Base-by-base conservation (phyloP, 1,284 basidiomycete species). In the Puccinia novopanici region DNA sequence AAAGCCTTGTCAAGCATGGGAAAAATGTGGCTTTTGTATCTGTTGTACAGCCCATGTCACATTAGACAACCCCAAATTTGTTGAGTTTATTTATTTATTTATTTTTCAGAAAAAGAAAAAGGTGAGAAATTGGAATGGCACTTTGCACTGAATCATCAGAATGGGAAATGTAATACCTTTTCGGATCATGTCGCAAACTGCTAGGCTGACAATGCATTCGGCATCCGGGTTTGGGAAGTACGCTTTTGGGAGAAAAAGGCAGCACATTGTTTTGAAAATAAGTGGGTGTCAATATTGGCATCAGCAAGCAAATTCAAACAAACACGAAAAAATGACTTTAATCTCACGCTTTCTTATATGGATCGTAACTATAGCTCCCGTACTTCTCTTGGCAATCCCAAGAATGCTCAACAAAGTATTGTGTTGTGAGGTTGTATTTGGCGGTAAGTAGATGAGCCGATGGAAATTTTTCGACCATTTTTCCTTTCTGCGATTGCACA, bases 301-400 rank as follows among this genome's bases (percentile, higher is more conserved):
- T 34, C 34, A 34, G 34, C 34, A 34, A 34, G 34, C 34, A 34
- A 34, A 34, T 1, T 34, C 34, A 34, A 34, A 34, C 34, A 34
- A 4, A 34, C 4, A 1, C 34, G 17, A 52, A 30, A 0, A 72
- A 54, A 30, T n/a, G 52, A 17, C 4, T 30, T 15, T 34, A 17
- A 6, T n/a, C 76, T 59, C 13, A 80, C 78, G 45, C 73, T n/a
- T 80, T 73, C 27, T 72, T 54, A 55, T 80, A 80, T 8, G 78
- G 78, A 55, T 80, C 78, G 57, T 80, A 80, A 57, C 67, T 34
- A 50, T 73, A 73, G 22, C n/a, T 74, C 0, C 48, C 45, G 45
- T 80, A 80, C 48, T 80, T 80, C 42, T 73, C 54, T 74, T 80
- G 78, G 34, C 78, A 80, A 74, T 50, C 34, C 78, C 78, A 80